Evolutionary conservation across 2,329 filamentous ascomycete species (phyloP).

Genomic region (Epichloe sylvatica): DNA sequence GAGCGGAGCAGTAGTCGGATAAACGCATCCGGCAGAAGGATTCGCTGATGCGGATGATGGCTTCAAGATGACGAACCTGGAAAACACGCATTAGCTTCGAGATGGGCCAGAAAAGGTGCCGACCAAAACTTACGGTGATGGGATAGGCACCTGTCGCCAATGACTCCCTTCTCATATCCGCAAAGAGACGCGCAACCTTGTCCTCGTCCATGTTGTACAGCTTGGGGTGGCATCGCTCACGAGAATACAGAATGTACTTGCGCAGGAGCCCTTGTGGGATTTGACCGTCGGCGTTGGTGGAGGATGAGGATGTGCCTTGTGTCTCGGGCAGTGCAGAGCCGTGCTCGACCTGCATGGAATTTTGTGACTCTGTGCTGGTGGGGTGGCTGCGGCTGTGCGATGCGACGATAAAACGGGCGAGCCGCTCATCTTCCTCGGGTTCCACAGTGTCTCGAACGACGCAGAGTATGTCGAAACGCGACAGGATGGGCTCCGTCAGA

Average conservation of each 20-base stretch:
- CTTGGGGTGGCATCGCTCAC: constrained; percentile 80
- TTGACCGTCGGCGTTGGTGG: constrained; percentile 41
- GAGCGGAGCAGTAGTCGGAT: constrained; percentile 81
- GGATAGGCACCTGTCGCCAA: constrained; percentile 92
- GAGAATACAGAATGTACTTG: constrained; percentile 93
- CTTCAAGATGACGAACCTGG: constrained; percentile 91
- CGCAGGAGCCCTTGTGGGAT: constrained; percentile 82
- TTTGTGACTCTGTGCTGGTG: constrained; percentile 33
- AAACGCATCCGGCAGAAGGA: constrained; percentile 95
- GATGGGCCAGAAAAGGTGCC: not conserved
- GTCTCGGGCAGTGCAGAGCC: constrained; percentile 32
- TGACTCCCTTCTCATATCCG: constrained; percentile 88
- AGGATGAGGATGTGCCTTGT: constrained; percentile 12
- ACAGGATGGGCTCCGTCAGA: constrained; percentile 90
- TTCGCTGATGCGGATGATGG: constrained; percentile 90
- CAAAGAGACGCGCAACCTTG: constrained; percentile 85
- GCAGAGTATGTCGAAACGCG: constrained; percentile 93
- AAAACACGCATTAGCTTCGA: constrained; percentile 1
- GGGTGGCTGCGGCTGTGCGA: constrained; percentile 88
- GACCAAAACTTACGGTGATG: constrained; percentile 62
- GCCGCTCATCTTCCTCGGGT: constrained; percentile 76
- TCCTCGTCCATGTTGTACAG: constrained; percentile 96
- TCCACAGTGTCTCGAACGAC: constrained; percentile 94
- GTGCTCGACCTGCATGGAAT: constrained; percentile 50
- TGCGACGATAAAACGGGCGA: constrained; percentile 88